Evolutionary conservation across 2,329 filamentous ascomycete species (phyloP).

Genomic region (Pestalotiopsis sp.): DNA sequence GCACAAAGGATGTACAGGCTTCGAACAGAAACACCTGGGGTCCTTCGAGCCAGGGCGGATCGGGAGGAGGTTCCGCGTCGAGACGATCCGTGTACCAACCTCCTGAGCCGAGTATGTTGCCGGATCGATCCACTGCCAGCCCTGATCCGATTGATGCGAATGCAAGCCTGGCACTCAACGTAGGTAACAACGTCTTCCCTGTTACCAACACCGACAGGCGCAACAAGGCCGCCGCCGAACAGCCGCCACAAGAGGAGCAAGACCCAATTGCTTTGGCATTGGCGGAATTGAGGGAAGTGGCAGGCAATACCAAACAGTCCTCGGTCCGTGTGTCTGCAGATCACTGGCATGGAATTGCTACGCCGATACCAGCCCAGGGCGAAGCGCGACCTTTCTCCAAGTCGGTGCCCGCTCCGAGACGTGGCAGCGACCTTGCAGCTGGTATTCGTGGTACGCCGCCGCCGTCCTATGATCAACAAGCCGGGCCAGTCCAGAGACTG

Average conservation of each 20-base stretch:
- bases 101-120: slow-evolving; percentile 36
- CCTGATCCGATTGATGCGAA: slow-evolving; percentile 89
- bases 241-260: slow-evolving; percentile 57
- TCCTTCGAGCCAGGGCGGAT: slow-evolving; percentile 23
- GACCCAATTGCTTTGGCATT: slow-evolving; percentile 93
- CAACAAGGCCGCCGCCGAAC: slow-evolving; percentile 38
- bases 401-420: slow-evolving; percentile 39
- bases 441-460: slow-evolving; percentile 76
- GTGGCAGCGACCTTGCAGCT: slow-evolving; percentile 48
- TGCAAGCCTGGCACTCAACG: slow-evolving; percentile 88
- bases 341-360: slow-evolving; percentile 89
- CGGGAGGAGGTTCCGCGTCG: slow-evolving; percentile 19
- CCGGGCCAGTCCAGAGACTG: slow-evolving; percentile 63
- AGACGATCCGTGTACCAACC: slow-evolving; percentile 43
- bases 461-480: slow-evolving; percentile 78
- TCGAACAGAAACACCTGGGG: slow-evolving; percentile 64
- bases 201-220: slow-evolving; percentile 77
- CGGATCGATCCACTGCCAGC: slow-evolving; percentile 54
- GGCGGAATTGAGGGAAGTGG: slow-evolving; percentile 86
- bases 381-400: slow-evolving; percentile 42
- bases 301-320: slow-evolving; percentile 70
- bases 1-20: slow-evolving; percentile 68
- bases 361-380: slow-evolving; percentile 63
- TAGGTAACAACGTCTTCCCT: slow-evolving; percentile 95
- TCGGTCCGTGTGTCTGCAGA: slow-evolving; percentile 90